Evolutionary conservation across 2,329 filamentous ascomycete species (phyloP), one percentile per base, ranked within the genome.

Genomic region (Aaosphaeria arxii): DNA sequence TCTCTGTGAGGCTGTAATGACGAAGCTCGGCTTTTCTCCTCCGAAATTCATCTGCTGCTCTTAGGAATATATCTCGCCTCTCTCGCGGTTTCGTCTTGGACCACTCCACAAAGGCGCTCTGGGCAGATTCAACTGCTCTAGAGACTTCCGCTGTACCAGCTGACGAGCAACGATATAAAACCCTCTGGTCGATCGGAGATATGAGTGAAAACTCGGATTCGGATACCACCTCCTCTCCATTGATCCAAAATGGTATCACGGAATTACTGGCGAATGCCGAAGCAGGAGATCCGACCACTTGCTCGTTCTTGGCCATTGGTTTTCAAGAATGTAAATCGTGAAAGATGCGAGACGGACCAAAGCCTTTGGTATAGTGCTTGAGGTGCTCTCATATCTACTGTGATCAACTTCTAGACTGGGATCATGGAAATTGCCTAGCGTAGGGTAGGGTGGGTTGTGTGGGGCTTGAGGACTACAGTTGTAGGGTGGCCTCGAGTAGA

Each of bases 21-120:
- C 31, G 40, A 7, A 43, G 41, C 30, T 47, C 45, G n/a, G 80
- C 76, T 28, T 73, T 72, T 11, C 84, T 78, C 30, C 62, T 69
- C 39, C 80, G 73, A 51, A 90, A 72, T 44, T 89, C 66, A 7
- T 83, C 80, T 5, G 84, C 84, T 0, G 85, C 83, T 63, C 81
- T 83, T 47, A 85, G 72, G 47, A 92, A 75, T 49, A 91, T 80
- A 52, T 86, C 80, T 13, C 86, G 81, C 31, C 87, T 84, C 33
- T 75, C 61, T 29, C 72, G 61, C 1, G 83, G 79, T 28, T 79
- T 81, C 1, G 79, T 79, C 52, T 77, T 78, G 45, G 77, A 76
- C 88, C 88, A 92, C 51, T 76, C 70, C 43, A 77, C 77, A 67
- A 87, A 84, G 3, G 88, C 87, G 7, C 38, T 24, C n/a, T 49